Evolutionary conservation across 352 stramenopile genomes (phyloP).

Genomic region (Pythium volutum): DNA sequence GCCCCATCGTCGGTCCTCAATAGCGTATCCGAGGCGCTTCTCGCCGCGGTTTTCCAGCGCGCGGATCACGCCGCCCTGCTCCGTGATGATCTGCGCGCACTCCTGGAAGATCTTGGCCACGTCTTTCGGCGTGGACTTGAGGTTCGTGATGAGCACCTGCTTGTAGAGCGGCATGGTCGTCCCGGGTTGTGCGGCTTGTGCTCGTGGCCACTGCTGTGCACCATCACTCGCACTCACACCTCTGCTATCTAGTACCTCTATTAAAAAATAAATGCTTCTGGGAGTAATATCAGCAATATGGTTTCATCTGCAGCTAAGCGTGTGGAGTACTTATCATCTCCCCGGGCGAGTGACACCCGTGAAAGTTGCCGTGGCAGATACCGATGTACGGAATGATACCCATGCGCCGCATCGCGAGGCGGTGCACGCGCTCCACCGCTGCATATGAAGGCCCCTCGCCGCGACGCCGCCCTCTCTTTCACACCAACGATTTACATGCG

Average conservation of each 20-base stretch:
- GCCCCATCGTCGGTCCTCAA: slow-evolving; percentile 85
- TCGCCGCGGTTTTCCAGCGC: slow-evolving; percentile 77
- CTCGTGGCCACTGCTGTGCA: slow-evolving; percentile 25
- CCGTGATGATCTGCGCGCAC: slow-evolving; percentile 64
- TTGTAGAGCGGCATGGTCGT: slow-evolving; percentile 83
- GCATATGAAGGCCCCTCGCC: background rate
- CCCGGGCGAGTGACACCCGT: slow-evolving; percentile 12
- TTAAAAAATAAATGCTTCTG: background rate
- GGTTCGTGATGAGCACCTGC: slow-evolving; percentile 86
- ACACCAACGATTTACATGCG: background rate
- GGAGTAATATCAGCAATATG: background rate
- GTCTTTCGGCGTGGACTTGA: slow-evolving; percentile 84
- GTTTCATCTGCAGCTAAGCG: background rate
- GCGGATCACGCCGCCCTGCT: slow-evolving; percentile 69
- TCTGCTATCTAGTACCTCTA: slow-evolving; percentile 6
- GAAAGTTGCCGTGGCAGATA: slow-evolving; percentile 8
- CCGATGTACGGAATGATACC: background rate
- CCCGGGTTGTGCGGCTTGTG: background rate
- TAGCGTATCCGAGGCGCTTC: slow-evolving; percentile 77
- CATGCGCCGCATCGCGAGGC: slow-evolving; percentile 4
- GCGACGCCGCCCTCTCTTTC: background rate
- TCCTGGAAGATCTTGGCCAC: slow-evolving; percentile 84
- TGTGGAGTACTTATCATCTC: background rate
- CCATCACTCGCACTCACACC: slow-evolving; percentile 7
- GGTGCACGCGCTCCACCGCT: background rate